A percentile compares a stretch with the other conserved stretches of the same genome.
phyloP scores from a whole-genome alignment of 2,329 filamentous ascomycete species.

The Colletotrichum horii region DNA sequence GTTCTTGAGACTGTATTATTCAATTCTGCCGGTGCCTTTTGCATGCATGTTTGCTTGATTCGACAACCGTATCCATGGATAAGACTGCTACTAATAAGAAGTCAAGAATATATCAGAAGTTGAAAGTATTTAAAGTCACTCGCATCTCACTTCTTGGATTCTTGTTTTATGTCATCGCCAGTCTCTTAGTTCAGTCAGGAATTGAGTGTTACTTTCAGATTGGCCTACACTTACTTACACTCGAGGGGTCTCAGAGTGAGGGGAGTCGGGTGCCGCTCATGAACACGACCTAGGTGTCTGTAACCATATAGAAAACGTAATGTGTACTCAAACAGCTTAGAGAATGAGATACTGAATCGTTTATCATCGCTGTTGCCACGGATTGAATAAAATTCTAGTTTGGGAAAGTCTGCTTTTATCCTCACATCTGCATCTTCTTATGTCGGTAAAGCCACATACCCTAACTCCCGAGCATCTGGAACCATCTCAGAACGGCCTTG shows the following conservation, averaged over 20 bases:
- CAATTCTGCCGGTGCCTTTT: not conserved
- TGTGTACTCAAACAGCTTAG: accelerated
- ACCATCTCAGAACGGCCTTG: not conserved
- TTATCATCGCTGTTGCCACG: not conserved
- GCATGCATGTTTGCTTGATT: not conserved
- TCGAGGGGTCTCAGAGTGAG: not conserved
- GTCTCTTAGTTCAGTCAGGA: accelerated
- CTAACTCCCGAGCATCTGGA: not conserved
- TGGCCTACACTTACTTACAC: accelerated
- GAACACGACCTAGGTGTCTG: too few relatives aligned
- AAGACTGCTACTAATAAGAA: accelerated
- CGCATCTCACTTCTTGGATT: too few relatives aligned
- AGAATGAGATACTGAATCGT: accelerated
- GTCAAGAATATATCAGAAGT: accelerated
- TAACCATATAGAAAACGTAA: accelerated
- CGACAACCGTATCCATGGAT: not conserved
- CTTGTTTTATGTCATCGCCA: too few relatives aligned
- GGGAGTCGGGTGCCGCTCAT: too few relatives aligned
- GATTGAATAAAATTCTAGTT: accelerated
- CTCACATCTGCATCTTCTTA: accelerated
- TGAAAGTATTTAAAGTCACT: accelerated
- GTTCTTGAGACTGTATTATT: too few relatives aligned
- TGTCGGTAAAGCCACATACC: not conserved
- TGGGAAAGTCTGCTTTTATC: not conserved
- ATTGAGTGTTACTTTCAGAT: accelerated